Evolutionary conservation across 1,284 basidiomycete species (phyloP).

Genomic region (Ustilago lituana): DNA sequence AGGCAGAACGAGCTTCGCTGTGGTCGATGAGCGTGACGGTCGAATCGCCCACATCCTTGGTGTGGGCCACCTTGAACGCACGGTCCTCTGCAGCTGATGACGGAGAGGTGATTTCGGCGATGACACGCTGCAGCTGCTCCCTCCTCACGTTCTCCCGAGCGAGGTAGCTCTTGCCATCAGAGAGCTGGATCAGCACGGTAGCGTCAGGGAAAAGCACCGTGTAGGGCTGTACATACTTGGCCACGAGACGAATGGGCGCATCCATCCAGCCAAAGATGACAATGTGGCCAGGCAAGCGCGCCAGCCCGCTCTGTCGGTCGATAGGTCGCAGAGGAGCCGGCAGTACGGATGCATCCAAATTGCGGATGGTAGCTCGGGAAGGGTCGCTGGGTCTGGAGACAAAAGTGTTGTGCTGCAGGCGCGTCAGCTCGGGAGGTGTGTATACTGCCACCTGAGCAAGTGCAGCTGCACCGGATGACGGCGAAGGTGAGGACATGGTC

Average conservation of each 20-base stretch:
- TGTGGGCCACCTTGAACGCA: background rate
- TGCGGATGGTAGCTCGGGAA: slow-evolving; percentile 14
- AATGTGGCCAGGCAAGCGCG: slow-evolving; percentile 19
- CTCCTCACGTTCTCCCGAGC: slow-evolving; percentile 23
- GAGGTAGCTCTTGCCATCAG: slow-evolving; percentile 47
- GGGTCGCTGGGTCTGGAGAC: slow-evolving; percentile 28
- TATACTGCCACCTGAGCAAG: slow-evolving; percentile 13
- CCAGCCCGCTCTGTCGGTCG: slow-evolving; percentile 7
- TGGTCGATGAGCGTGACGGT: slow-evolving; percentile 41
- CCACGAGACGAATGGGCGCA: slow-evolving; percentile 53
- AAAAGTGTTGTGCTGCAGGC: slow-evolving; percentile 37
- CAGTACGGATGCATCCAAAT: slow-evolving; percentile 14
- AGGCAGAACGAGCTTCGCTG: slow-evolving; percentile 20
- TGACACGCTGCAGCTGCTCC: slow-evolving; percentile 23
- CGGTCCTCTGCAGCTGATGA: background rate
- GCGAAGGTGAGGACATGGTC: background rate
- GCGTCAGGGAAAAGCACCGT: slow-evolving; percentile 53
- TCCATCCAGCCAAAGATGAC: slow-evolving; percentile 66
- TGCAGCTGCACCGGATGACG: background rate
- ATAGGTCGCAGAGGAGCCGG: slow-evolving; percentile 28
- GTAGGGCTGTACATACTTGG: slow-evolving; percentile 62
- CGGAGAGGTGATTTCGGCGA: slow-evolving; percentile 20
- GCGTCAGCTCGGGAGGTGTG: slow-evolving; percentile 25
- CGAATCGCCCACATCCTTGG: slow-evolving; percentile 41
- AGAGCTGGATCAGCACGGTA: slow-evolving; percentile 58